Conservation (phyloP, 73 alveolate genomes). For the Paramecium primaurelia region DNA sequence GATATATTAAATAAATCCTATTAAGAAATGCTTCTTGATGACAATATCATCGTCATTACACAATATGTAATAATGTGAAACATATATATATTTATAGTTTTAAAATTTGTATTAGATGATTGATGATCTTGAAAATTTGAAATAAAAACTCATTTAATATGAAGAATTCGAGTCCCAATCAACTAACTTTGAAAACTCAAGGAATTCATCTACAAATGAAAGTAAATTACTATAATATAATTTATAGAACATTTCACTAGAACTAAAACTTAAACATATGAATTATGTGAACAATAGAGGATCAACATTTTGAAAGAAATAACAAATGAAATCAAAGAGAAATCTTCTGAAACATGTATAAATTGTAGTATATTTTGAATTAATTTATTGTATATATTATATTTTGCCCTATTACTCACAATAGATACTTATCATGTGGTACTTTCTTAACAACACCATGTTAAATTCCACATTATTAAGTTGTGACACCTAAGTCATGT, state of each 20-base stretch:
- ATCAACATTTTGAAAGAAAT: background rate
- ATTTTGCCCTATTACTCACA: slow-evolving; percentile 10
- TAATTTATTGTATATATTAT: background rate
- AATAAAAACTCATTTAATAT: background rate
- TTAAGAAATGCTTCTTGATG: background rate
- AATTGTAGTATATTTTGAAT: slow-evolving; percentile 4
- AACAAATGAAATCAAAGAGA: background rate
- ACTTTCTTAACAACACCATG: background rate
- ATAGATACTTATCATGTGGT: slow-evolving; percentile 47
- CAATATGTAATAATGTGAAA: background rate
- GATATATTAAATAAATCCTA: background rate
- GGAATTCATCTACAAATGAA: background rate
- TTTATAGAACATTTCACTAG: background rate
- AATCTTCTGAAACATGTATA: background rate
- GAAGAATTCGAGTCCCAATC: background rate
- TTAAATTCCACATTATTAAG: background rate
- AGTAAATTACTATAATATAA: background rate
- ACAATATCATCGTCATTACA: background rate
- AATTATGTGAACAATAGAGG: background rate
- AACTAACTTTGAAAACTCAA: background rate
- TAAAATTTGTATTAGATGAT: background rate
- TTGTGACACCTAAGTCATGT: slow-evolving; percentile 11
- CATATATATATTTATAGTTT: background rate
- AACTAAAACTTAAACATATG: background rate
- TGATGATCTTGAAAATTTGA: background rate